A percentile compares a stretch with the other conserved stretches of the same genome.
Conservation (phyloP, 768 basidiomycete species). For the Lactarius indigo region DNA sequence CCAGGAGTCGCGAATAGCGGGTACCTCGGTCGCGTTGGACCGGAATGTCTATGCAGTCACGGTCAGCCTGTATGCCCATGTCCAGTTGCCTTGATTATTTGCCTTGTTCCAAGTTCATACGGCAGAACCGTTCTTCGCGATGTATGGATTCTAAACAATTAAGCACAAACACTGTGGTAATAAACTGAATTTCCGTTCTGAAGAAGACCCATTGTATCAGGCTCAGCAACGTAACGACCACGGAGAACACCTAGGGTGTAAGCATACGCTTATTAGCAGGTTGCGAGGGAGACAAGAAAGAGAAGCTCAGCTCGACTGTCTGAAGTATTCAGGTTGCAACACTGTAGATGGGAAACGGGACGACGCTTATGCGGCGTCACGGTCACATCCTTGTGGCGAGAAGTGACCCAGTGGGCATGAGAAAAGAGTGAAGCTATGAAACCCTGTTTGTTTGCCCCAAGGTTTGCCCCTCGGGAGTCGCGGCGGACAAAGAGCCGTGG, state of each 20-base stretch:
- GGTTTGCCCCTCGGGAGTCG: too few species aligned
- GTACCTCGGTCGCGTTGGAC: background rate
- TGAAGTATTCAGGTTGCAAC: background rate
- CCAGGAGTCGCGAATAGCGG: background rate
- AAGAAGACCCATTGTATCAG: background rate
- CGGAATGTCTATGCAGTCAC: background rate
- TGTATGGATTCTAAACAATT: background rate
- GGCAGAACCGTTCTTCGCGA: background rate
- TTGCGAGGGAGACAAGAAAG: background rate
- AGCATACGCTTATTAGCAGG: background rate
- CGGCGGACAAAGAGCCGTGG: background rate
- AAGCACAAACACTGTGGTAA: background rate
- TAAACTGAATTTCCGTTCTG: background rate
- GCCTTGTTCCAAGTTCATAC: background rate
- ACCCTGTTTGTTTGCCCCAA: too few species aligned
- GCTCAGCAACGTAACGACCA: background rate
- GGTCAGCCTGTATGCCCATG: background rate
- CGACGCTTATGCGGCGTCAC: too few species aligned
- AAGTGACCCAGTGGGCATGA: background rate
- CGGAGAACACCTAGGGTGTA: background rate
- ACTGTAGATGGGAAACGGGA: background rate
- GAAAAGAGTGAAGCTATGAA: background rate
- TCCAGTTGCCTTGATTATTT: background rate
- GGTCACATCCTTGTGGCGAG: background rate
- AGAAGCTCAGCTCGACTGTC: background rate